Evolutionary conservation across 768 basidiomycete genomes (phyloP), one percentile per base, ranked within the genome.

Genomic region (Boletus reticulatus): DNA sequence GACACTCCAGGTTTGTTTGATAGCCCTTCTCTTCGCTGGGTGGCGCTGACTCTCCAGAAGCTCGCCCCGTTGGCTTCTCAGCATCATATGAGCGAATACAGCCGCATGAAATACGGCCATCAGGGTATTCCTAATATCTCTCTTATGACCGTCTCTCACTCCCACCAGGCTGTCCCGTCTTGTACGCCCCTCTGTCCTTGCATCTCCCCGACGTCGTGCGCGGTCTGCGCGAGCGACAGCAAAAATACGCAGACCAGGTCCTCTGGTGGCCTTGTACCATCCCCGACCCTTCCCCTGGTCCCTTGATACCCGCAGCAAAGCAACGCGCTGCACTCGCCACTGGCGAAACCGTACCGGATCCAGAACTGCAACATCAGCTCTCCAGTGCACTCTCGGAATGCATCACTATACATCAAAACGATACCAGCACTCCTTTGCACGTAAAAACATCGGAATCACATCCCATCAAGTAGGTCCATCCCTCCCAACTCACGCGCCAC

Each of bases 371-470:
- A 46, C 72, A 78, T 53, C 76, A 84, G 57, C 69, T 89, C 5
- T 74, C 75, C 53, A 76, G 76, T 8, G 85, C 85, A 0, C 81
- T 88, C 38, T 72, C 78, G 8, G 77, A 83, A n/a, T 62, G 73
- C 70, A 77, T 61, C 52, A 16, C 56, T 50, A 20, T 39, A 31
- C 58, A 50, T 38, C 63, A 32, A 4, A 43, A 22, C 19, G 38
- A 55, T 39, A 50, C 32, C 43, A n/a, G 8, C 13, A 54, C 43
- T 11, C 31, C 45, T 4, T 32, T n/a, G 0, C 43, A 52, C 19
- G 9, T 86, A 54, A 93, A 90, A 65, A 93, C 90, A 1, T 92
- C 89, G 3, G 77, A 81, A 22, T 81, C 87, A 0, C 92, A 93
- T 71, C 92, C 92, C 8, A 89, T 95, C 67, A 91, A 92, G 89